Conservation (phyloP, 2,329 filamentous ascomycete species). For the Simplicillium sp. region DNA sequence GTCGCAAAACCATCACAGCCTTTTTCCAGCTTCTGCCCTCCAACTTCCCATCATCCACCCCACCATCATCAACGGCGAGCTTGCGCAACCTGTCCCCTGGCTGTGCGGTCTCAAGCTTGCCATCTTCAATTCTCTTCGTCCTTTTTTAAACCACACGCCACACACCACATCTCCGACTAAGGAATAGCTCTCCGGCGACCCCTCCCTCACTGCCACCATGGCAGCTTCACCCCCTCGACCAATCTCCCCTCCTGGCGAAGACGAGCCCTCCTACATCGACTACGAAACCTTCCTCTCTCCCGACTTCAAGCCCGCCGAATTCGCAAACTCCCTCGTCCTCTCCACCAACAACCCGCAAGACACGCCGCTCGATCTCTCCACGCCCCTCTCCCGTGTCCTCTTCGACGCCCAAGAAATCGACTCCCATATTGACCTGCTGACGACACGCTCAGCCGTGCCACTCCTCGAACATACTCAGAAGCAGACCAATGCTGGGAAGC, state of each 20-base stretch:
- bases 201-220: too few species aligned
- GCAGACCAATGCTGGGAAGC: slow-evolving; percentile 62
- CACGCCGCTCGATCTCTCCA: slow-evolving; percentile 83
- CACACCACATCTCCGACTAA: too few species aligned
- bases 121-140: too few species aligned
- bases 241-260: slow-evolving; percentile 25
- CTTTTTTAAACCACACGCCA: too few species aligned
- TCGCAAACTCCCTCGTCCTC: slow-evolving; percentile 83
- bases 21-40: too few species aligned
- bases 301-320: slow-evolving; percentile 67
- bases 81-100: too few species aligned
- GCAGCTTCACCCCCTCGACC: slow-evolving; percentile 1
- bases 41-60: too few species aligned
- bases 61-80: too few species aligned
- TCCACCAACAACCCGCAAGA: slow-evolving; percentile 89
- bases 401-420: slow-evolving; percentile 97
- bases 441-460: slow-evolving; percentile 73
- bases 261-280: slow-evolving; percentile 82
- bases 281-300: slow-evolving; percentile 85
- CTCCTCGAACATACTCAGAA: slow-evolving; percentile 69
- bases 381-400: slow-evolving; percentile 82
- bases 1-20: too few species aligned
- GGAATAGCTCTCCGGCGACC: too few species aligned
- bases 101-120: too few species aligned
- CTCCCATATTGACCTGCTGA: slow-evolving; percentile 85